A percentile compares a stretch with the other conserved stretches of the same genome.
Conservation (phyloP, 352 stramenopile genomes). For the Globisporangium nunn region DNA sequence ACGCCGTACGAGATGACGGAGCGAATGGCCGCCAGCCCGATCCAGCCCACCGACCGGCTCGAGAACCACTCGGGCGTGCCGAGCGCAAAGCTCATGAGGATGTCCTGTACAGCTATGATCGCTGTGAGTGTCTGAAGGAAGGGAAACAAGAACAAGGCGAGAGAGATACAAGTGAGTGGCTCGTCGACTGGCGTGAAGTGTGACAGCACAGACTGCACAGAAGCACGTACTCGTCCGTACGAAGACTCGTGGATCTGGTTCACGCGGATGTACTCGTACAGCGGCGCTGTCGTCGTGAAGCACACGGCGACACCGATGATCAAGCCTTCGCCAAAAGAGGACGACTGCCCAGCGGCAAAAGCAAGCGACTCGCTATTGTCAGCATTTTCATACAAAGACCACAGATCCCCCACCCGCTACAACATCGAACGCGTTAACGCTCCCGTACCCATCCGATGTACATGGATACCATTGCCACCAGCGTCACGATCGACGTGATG, state of each 20-base stretch:
- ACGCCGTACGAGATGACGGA: conserved; percentile 65
- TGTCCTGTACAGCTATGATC: conserved; percentile 82
- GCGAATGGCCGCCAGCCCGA: conserved; percentile 60
- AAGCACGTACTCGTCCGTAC: conserved; percentile 49
- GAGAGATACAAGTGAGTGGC: not conserved
- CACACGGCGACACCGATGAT: conserved; percentile 73
- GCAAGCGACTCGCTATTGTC: not conserved
- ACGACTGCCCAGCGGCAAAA: conserved; percentile 21
- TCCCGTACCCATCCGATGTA: conserved; percentile 59
- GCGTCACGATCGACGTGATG: conserved; percentile 56
- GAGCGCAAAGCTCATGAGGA: conserved; percentile 83
- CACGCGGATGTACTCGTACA: conserved; percentile 76
- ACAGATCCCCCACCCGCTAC: no score
- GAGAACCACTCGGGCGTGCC: conserved; percentile 84
- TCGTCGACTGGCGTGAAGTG: no score
- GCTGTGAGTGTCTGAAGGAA: conserved; percentile 60
- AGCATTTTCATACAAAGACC: not conserved
- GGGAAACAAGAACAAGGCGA: not conserved
- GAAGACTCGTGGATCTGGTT: conserved; percentile 80
- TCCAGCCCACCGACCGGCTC: conserved; percentile 56
- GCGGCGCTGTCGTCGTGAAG: conserved; percentile 76
- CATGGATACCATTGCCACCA: conserved; percentile 61
- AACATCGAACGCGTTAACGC: not conserved
- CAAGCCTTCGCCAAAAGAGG: conserved; percentile 66
- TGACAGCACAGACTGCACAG: not conserved